Evolutionary conservation across 768 basidiomycete species (phyloP), one percentile per base, ranked within the genome.

Genomic region (Tephrocybe rancida): DNA sequence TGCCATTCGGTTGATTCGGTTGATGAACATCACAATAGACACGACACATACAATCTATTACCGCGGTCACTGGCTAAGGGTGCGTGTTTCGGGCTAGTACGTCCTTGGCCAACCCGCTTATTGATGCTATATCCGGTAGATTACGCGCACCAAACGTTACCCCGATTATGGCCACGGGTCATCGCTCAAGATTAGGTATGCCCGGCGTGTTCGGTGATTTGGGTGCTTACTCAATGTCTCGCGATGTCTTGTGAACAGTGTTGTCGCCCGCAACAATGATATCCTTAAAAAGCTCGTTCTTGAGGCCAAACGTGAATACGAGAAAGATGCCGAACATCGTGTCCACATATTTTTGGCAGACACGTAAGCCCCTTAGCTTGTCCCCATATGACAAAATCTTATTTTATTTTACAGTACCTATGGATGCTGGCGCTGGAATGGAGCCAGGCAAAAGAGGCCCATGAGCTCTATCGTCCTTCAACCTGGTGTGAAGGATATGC

Each of bases 381-480:
- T 21, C 19, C 7, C 11, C 16, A 35, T 25, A 16, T 55, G 44
- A 46, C n/a, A 35, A 8, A 8, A 18, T 25, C 32, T 42, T 30
- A 52, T 35, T 35, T 18, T 11, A 16, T 45, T 29, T 32, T 27
- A 29, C 58, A 88, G 87, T 43, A 81, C 85, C 8, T 88, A 88
- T 62, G 81, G 79, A 1, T 85, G 85, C 62, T 95, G 92, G 92
- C 78, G 90, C 52, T 92, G 90, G 87, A 93, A 91, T 61, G 92
- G 90, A 38, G 88, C 91, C 5, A 80, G 90, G 44, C 89, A 92
- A 63, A 95, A 95, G 70, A 81, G 92, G 27, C 92, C 92, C 0
- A 88, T 95, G 87, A 90, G 87, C 62, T 93, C 91, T n/a, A 93
- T 95, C 56, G 91, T 94, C 13, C 79, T 94, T 10, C 90, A 93